Percentiles rank a stretch among this genome's conserved stretches.
Evolutionary conservation across 176 grass and related monocot genomes (phyloP).

Genomic region (Oryza meyeriana): DNA sequence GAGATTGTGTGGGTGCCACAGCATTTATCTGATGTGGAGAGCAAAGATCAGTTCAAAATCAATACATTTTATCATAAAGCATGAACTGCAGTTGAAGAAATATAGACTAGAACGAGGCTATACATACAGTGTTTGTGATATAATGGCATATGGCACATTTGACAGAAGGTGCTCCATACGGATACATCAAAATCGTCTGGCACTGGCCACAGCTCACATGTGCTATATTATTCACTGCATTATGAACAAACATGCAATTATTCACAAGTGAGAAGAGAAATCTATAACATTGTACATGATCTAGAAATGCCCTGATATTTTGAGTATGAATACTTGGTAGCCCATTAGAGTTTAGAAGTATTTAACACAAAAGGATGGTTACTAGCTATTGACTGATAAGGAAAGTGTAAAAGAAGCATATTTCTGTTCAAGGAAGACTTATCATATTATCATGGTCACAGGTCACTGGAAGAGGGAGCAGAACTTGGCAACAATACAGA

Average conservation of each 20-base stretch:
- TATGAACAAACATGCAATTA: constrained; percentile 22
- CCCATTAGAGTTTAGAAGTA: background rate
- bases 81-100: constrained; percentile 3
- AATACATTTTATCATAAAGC: constrained; percentile 1
- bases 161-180: constrained; percentile 80
- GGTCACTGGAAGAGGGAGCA: background rate
- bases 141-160: constrained; percentile 89
- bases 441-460: background rate
- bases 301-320: background rate
- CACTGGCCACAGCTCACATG: constrained; percentile 74
- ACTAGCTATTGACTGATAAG: background rate
- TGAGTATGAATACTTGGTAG: background rate
- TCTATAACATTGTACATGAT: background rate
- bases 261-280: constrained; percentile 19
- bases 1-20: constrained; percentile 20
- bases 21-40: constrained; percentile 52
- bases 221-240: constrained; percentile 69
- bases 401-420: background rate
- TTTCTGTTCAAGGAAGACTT: background rate
- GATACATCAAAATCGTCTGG: constrained; percentile 84
- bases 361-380: background rate
- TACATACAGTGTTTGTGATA: constrained; percentile 65
- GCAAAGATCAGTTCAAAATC: constrained; percentile 22
- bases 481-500: too few species aligned
- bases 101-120: background rate